Evolutionary conservation across 139 green algal species (phyloP).

Genomic region (Volvox africanus): DNA sequence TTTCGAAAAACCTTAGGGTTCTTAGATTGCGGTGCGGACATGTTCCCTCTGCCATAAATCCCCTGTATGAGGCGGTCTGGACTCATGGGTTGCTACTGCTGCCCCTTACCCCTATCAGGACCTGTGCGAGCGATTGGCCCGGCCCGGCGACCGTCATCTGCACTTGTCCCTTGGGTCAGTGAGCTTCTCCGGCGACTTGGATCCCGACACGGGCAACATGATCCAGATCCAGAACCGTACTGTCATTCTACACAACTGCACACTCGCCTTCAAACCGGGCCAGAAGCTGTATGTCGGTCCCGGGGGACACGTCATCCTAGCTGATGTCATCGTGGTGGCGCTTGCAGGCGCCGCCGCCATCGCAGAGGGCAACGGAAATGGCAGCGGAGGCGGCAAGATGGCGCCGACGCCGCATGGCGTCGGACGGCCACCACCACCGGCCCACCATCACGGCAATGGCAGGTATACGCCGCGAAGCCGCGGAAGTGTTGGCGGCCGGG

Average conservation of each 20-base stretch:
- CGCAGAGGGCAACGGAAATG: not conserved
- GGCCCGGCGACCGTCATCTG: not conserved
- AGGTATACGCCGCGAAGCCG: not conserved
- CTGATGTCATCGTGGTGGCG: constrained; percentile 9
- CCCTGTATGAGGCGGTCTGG: not conserved
- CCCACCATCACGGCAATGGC: not conserved
- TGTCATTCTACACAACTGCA: constrained; percentile 36
- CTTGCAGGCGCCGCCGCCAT: not conserved
- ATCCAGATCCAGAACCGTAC: constrained; percentile 22
- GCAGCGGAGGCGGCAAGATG: not conserved
- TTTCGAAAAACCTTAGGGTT: not conserved
- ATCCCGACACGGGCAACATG: not conserved
- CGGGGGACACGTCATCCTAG: constrained; percentile 9
- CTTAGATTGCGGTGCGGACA: not conserved
- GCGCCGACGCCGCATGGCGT: not conserved
- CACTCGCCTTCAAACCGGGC: not conserved
- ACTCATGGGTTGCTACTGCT: not conserved
- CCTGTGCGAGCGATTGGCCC: not conserved
- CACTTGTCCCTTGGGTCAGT: constrained; percentile 30
- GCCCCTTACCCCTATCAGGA: too few species aligned
- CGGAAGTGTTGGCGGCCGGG: not conserved
- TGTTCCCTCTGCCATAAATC: not conserved
- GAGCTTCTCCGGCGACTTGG: constrained; percentile 18
- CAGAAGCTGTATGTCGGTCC: constrained; percentile 22
- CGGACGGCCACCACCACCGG: not conserved